These are phyloP conservation scores for Corinectria fuckeliana DNA, from an alignment of 2,329 filamentous ascomycete species.

Conservation along the genomic window DNA sequence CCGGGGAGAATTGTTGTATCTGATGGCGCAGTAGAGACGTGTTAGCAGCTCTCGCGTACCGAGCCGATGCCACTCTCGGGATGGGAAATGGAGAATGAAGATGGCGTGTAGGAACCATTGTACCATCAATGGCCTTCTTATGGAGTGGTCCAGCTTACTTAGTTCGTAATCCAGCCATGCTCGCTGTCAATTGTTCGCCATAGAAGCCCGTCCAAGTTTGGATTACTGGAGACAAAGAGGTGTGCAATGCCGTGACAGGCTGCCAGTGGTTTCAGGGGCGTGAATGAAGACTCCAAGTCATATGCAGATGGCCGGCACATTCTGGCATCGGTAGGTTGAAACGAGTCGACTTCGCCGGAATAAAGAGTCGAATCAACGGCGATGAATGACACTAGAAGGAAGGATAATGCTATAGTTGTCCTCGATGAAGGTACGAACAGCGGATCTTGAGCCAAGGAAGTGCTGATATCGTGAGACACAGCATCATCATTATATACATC, in stretches of 20 bases:
- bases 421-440: too few species aligned
- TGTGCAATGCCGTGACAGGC: neutral
- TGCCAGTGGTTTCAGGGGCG: slow-evolving; percentile 1
- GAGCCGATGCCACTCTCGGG: neutral
- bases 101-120: neutral
- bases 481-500: neutral
- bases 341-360: too few species aligned
- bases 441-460: neutral
- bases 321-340: neutral
- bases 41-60: neutral
- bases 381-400: neutral
- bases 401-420: neutral
- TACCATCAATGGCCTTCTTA: neutral
- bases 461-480: neutral
- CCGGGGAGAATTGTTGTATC: neutral
- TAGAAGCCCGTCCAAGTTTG: neutral
- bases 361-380: too few species aligned
- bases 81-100: neutral
- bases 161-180: neutral
- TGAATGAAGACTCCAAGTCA: neutral
- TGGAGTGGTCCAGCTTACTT: neutral
- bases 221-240: neutral
- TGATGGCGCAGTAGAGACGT: neutral
- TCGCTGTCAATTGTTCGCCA: slow-evolving; percentile 5
- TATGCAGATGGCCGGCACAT: neutral